Evolutionary conservation across 345 rosid species (phyloP).

Genomic region (Mangifera indica): DNA sequence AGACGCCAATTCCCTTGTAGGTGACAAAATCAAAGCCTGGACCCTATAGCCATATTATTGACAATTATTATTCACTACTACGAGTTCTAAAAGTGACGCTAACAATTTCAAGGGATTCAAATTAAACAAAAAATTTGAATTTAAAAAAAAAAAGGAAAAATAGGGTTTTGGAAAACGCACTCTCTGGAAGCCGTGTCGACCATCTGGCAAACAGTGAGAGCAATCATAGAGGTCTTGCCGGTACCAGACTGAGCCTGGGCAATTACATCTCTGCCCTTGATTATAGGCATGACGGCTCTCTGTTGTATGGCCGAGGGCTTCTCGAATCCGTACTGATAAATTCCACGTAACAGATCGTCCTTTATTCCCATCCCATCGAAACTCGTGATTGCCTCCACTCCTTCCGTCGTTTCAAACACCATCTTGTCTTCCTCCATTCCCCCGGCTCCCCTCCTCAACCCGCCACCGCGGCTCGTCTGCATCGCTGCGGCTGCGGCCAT

Average conservation of each 20-base stretch:
- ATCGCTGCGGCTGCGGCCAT: slow-evolving; percentile 25
- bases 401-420: slow-evolving; percentile 85
- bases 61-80: background rate
- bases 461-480: slow-evolving; percentile 28
- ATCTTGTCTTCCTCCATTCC: slow-evolving; percentile 54
- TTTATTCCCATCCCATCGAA: slow-evolving; percentile 86
- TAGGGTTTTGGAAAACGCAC: slow-evolving; percentile 46
- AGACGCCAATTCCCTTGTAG: slow-evolving; percentile 88
- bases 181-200: slow-evolving; percentile 72
- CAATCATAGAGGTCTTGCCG: slow-evolving; percentile 95
- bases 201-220: slow-evolving; percentile 85
- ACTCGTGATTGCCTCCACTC: slow-evolving; percentile 77
- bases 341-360: slow-evolving; percentile 77
- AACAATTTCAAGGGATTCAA: background rate
- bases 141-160: background rate
- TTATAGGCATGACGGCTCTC: slow-evolving; percentile 90
- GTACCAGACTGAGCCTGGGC: slow-evolving; percentile 99
- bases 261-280: slow-evolving; percentile 87
- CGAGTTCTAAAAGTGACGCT: background rate
- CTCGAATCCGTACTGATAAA: slow-evolving; percentile 84
- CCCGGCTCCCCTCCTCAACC: slow-evolving; percentile 19
- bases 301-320: slow-evolving; percentile 97
- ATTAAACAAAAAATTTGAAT: background rate
- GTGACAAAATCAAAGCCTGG: slow-evolving; percentile 92
- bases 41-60: slow-evolving; percentile 45